Conservation (phyloP, 2,329 filamentous ascomycete genomes). For the Teratosphaeria destructans region DNA sequence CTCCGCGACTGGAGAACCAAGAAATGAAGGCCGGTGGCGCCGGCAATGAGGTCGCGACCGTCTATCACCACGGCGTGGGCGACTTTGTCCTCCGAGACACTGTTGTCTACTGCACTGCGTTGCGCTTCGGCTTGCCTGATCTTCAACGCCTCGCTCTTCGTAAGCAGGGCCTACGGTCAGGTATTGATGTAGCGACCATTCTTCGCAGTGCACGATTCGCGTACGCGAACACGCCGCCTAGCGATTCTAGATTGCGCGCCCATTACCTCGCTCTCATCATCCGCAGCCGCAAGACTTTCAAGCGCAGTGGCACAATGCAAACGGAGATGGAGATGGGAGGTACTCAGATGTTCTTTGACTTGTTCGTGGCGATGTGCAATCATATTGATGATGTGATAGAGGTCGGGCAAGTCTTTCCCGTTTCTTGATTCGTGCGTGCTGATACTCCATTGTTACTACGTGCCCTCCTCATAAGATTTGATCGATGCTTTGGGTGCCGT, state of each 20-base stretch:
- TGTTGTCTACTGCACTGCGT: conserved; percentile 85
- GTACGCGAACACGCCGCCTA: conserved; percentile 89
- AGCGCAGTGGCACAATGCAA: conserved; percentile 97
- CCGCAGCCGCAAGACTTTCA: conserved; percentile 93
- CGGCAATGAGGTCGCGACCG: conserved; percentile 54
- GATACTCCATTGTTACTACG: neutral
- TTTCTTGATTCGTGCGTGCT: conserved; percentile 4
- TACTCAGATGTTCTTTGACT: conserved; percentile 85
- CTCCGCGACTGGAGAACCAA: conserved; percentile 38
- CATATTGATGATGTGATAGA: conserved; percentile 94
- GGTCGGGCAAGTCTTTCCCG: conserved; percentile 53
- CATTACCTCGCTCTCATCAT: conserved; percentile 97
- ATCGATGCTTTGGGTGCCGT: conserved; percentile 1
- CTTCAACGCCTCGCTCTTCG: conserved; percentile 83
- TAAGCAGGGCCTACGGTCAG: conserved; percentile 88
- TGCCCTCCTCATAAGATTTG: neutral
- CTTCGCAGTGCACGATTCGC: conserved; percentile 88
- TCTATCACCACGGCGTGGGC: conserved; percentile 63
- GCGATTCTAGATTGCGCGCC: conserved; percentile 83
- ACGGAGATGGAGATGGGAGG: conserved; percentile 92
- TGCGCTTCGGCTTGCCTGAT: conserved; percentile 82
- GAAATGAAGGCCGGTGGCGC: conserved; percentile 37
- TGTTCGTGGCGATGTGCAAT: conserved; percentile 97
- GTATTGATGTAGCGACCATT: conserved; percentile 85
- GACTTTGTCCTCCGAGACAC: conserved; percentile 82